Evolutionary conservation across 208 protist genomes (phyloP).

Genomic region (Angomonas deanei): DNA sequence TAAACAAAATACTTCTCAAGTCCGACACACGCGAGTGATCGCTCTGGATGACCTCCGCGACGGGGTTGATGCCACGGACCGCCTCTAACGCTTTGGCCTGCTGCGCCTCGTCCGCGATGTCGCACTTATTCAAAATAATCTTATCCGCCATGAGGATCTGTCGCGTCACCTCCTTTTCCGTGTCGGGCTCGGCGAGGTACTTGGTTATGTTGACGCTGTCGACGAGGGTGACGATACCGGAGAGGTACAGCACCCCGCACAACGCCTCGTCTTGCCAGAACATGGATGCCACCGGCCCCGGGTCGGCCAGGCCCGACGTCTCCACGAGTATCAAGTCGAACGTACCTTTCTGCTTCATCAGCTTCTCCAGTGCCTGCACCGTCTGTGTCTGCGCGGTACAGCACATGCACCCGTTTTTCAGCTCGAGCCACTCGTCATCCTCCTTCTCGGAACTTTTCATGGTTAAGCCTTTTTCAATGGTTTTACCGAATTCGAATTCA

Average conservation of each 20-base stretch:
- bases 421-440: slow-evolving; percentile 94
- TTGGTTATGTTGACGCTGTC: slow-evolving; percentile 83
- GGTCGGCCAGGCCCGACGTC: slow-evolving; percentile 90
- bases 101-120: slow-evolving; percentile 67
- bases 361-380: slow-evolving; percentile 74
- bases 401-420: slow-evolving; percentile 95
- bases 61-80: slow-evolving; percentile 63
- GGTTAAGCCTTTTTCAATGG: slow-evolving; percentile 88
- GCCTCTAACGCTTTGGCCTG: slow-evolving; percentile 29
- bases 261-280: slow-evolving; percentile 94
- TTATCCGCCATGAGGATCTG: slow-evolving; percentile 93
- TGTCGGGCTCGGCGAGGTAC: slow-evolving; percentile 65
- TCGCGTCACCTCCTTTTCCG: slow-evolving; percentile 59
- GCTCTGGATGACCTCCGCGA: slow-evolving; percentile 46
- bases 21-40: slow-evolving; percentile 52
- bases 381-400: slow-evolving; percentile 91
- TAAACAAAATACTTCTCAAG: slow-evolving; percentile 65
- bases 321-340: slow-evolving; percentile 91
- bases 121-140: slow-evolving; percentile 94
- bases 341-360: slow-evolving; percentile 78
- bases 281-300: slow-evolving; percentile 87
- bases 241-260: slow-evolving; percentile 74
- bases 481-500: slow-evolving; percentile 90
- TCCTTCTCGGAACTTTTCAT: slow-evolving; percentile 87
- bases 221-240: slow-evolving; percentile 86